Evolutionary conservation across 1,139 yeast genomes (phyloP), one percentile per base, ranked within the genome.

Genomic region (Saccharomyces pastorianus): DNA sequence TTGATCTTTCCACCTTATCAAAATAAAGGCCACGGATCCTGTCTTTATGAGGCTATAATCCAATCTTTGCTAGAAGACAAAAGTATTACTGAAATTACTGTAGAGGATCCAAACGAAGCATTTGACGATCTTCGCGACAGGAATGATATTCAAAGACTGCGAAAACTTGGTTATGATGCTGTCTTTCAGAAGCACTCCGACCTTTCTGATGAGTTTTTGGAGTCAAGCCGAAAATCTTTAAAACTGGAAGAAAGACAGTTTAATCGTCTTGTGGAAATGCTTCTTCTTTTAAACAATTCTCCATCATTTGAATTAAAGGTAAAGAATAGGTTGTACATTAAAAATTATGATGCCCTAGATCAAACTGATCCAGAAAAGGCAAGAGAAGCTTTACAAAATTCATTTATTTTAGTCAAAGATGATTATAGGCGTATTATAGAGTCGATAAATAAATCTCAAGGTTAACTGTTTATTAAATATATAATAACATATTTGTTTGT

Each of bases 71-170:
- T 75, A 6, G 61, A 65, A 0, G 85, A 87, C 58, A 64, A 69
- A 0, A 59, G 67, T 3, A 81, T 90, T n/a, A 71, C 74, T 44
- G 96, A 91, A 64, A 78, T 93, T 46, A 90, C 93, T 0, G 91
- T 95, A 8, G 99, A 93, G 68, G 99, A 95, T 67, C 99, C 99
- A 2, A 88, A 87, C 65, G 97, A 91, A 68, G 82, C 83, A 47
- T 93, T 93, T 71, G 99, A 93, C 66, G 96, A 88, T 66, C 73
- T 95, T 63, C 78, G 99, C 58, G 98, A 93, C 68, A 75, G 93
- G 34, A 79, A 84, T 56, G 99, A 93, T 66, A 75, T 93, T 60
- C 71, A 74, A 49, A 72, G 87, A 59, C 71, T 90, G 46, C 60
- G 69, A 57, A 58, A 63, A 49, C 54, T 60, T 27, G 67, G 75